phyloP scores from a whole-genome alignment of 257 asterid species.

The Nicotiana benthamiana region DNA sequence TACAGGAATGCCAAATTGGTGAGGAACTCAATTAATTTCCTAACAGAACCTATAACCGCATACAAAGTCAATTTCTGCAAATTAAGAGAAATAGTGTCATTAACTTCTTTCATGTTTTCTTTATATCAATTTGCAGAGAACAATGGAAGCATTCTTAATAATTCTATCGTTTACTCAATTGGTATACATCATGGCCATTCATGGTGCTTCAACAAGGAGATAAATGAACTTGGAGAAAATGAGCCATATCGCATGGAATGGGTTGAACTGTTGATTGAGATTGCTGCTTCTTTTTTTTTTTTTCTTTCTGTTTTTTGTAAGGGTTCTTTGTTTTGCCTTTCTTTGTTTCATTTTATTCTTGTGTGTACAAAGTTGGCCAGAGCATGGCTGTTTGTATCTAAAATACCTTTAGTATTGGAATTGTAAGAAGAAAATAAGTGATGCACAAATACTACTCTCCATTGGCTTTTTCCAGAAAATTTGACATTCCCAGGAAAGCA shows the following conservation, averaged over 20 bases:
- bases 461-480: neutral
- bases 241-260: neutral
- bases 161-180: conserved; percentile 73
- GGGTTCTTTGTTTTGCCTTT: neutral
- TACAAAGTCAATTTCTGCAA: neutral
- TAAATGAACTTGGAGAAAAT: conserved; percentile 8
- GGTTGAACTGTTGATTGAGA: conserved; percentile 15
- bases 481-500: neutral
- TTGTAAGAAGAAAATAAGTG: neutral
- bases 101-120: neutral
- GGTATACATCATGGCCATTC: conserved; percentile 59
- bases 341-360: neutral
- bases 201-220: conserved; percentile 54
- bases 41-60: neutral
- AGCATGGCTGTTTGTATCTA: neutral
- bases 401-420: neutral
- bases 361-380: conserved; percentile 10
- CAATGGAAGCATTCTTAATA: conserved; percentile 90
- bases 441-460: neutral
- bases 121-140: conserved; percentile 38
- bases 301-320: neutral
- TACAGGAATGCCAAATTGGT: conserved; percentile 68
- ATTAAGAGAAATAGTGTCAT: neutral
- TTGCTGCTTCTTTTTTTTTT: neutral
- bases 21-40: conserved; percentile 10